These are phyloP conservation scores for Takakia lepidozioides DNA, from an alignment of 225 moss, liverwort and hornwort species.

Conservation along the genomic window DNA sequence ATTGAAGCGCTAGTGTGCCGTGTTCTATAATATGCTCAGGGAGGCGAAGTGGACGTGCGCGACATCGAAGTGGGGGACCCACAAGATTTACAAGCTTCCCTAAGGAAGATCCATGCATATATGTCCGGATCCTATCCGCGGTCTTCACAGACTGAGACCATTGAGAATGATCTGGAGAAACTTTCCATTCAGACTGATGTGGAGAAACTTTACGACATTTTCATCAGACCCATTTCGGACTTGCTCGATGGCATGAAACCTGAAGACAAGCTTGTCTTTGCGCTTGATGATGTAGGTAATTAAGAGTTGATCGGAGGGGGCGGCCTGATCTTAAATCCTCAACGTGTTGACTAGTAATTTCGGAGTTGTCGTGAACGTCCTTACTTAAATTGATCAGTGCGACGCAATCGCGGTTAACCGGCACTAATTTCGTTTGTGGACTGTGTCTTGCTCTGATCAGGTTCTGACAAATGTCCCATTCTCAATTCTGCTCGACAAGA, in stretches of 20 bases:
- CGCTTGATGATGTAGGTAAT: conserved; percentile 17
- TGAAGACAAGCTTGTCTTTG: conserved; percentile 17
- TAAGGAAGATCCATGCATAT: too few relatives aligned
- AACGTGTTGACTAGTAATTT: not conserved
- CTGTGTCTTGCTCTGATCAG: conserved; percentile 1
- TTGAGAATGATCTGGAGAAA: not conserved
- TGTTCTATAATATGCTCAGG: conserved; percentile 1
- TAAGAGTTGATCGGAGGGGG: not conserved
- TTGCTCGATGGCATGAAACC: conserved; percentile 9
- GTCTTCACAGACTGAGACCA: too few relatives aligned
- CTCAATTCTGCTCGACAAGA: conserved; percentile 5
- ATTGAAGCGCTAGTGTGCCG: not conserved
- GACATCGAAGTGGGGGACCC: too few relatives aligned
- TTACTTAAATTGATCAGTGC: not conserved
- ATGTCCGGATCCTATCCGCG: too few relatives aligned
- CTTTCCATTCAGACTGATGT: conserved; percentile 1
- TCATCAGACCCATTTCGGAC: conserved; percentile 18
- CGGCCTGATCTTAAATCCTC: not conserved
- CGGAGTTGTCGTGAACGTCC: not conserved
- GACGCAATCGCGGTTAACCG: not conserved
- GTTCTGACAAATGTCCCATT: conserved; percentile 17
- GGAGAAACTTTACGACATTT: conserved; percentile 5
- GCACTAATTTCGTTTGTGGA: not conserved
- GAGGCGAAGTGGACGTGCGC: conserved; percentile 11
- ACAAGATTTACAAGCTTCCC: too few relatives aligned